These are phyloP conservation scores for Populus hybrid DNA, from an alignment of 441 rosid species.

Conservation along the genomic window DNA sequence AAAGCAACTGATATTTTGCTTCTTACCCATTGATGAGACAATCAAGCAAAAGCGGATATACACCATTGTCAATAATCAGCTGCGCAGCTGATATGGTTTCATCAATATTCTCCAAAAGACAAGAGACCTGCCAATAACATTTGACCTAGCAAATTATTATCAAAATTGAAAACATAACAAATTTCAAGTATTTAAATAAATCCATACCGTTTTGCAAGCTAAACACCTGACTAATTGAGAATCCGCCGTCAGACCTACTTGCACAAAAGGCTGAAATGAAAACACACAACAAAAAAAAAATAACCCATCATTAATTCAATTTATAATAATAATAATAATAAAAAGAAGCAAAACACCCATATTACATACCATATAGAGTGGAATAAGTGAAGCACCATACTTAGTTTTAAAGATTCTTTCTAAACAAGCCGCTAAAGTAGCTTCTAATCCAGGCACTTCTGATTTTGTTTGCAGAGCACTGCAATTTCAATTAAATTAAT, in stretches of 20 bases:
- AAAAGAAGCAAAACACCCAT: too few species aligned
- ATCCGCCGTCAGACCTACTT: constrained; percentile 65
- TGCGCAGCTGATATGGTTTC: constrained; percentile 41
- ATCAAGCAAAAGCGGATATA: constrained; percentile 75
- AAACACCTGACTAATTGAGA: constrained; percentile 53
- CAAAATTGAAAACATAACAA: neutral
- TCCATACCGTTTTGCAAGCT: constrained; percentile 70
- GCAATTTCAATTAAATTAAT: constrained; percentile 11
- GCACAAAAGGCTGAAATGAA: constrained; percentile 33
- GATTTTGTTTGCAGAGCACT: constrained; percentile 65
- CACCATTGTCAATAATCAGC: constrained; percentile 45
- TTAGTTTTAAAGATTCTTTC: constrained; percentile 73
- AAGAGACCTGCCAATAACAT: constrained; percentile 45
- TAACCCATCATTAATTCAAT: too few species aligned
- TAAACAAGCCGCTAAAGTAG: constrained; percentile 55
- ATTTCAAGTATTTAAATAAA: neutral
- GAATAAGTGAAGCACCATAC: constrained; percentile 75
- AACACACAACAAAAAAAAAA: neutral
- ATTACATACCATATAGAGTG: constrained; percentile 60
- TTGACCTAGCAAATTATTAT: too few species aligned
- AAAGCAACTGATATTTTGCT: neutral
- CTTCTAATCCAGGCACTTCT: constrained; percentile 54
- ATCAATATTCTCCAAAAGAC: constrained; percentile 50
- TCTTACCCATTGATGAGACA: constrained; percentile 63
- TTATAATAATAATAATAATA: too few species aligned